Evolutionary conservation across 345 rosid genomes (phyloP).

Genomic region (Lagerstroemia speciosa): DNA sequence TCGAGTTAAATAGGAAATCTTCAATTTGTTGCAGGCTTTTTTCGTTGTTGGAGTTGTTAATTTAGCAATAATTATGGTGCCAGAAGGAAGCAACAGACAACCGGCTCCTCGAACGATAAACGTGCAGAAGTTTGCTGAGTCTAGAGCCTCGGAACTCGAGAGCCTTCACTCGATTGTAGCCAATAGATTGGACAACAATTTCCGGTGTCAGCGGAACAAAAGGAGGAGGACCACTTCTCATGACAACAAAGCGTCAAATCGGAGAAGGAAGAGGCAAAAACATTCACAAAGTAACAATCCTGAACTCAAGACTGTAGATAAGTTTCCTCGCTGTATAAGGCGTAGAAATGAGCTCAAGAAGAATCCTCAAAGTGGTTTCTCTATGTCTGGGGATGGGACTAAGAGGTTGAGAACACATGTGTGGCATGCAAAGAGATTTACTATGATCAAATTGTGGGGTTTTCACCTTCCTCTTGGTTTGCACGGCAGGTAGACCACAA

Average conservation of each 20-base stretch:
- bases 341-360: slow-evolving; percentile 53
- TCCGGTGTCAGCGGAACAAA: slow-evolving; percentile 48
- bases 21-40: background rate
- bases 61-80: slow-evolving; percentile 19
- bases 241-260: slow-evolving; percentile 41
- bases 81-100: slow-evolving; percentile 26
- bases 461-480: slow-evolving; percentile 81
- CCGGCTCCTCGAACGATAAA: slow-evolving; percentile 52
- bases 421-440: slow-evolving; percentile 88
- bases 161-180: slow-evolving; percentile 38
- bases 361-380: slow-evolving; percentile 52
- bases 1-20: background rate
- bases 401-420: slow-evolving; percentile 87
- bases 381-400: slow-evolving; percentile 70
- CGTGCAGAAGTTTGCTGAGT: slow-evolving; percentile 58
- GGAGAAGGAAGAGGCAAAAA: slow-evolving; percentile 31
- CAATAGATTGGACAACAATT: background rate
- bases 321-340: slow-evolving; percentile 35
- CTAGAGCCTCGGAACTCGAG: slow-evolving; percentile 62
- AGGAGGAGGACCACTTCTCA: slow-evolving; percentile 74
- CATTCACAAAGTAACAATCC: slow-evolving; percentile 18
- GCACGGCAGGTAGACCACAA: slow-evolving; percentile 56
- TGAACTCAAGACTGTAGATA: slow-evolving; percentile 10
- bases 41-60: background rate
- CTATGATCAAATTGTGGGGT: slow-evolving; percentile 79